Conservation (phyloP, 345 rosid genomes). For the Salix viminalis region DNA sequence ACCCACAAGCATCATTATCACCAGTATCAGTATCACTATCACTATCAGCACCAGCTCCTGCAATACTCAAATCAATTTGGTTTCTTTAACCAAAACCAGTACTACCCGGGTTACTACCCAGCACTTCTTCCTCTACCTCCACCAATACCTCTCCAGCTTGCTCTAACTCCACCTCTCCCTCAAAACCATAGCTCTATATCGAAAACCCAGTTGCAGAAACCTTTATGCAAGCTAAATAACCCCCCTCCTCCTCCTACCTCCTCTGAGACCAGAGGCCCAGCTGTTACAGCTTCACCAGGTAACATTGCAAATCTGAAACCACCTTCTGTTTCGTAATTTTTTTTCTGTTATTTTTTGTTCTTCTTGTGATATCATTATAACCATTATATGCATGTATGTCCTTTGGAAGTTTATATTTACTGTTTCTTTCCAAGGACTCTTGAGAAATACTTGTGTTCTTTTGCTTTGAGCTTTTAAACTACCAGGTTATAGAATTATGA, state of each 20-base stretch:
- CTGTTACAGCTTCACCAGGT: slow-evolving; percentile 41
- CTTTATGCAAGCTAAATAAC: slow-evolving; percentile 34
- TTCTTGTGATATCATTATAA: background rate
- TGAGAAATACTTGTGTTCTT: background rate
- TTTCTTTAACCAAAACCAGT: slow-evolving; percentile 37
- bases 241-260: slow-evolving; percentile 42
- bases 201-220: slow-evolving; percentile 50
- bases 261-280: slow-evolving; percentile 31
- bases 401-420: slow-evolving; percentile 21
- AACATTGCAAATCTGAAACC: background rate
- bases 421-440: slow-evolving; percentile 21
- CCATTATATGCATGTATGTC: slow-evolving; percentile 15
- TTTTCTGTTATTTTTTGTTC: background rate
- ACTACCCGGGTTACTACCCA: slow-evolving; percentile 40
- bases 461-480: background rate
- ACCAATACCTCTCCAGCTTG: slow-evolving; percentile 48
- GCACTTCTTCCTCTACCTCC: slow-evolving; percentile 65
- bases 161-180: slow-evolving; percentile 41
- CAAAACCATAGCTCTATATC: slow-evolving; percentile 42
- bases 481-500: background rate
- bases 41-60: slow-evolving; percentile 36
- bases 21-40: slow-evolving; percentile 22
- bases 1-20: slow-evolving; percentile 38
- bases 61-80: slow-evolving; percentile 57
- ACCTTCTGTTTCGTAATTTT: slow-evolving; percentile 1